Evolutionary conservation across 495 filamentous ascomycete species (phyloP), one percentile per base, ranked within the genome.

Genomic region (Clohesyomyces aquaticus): DNA sequence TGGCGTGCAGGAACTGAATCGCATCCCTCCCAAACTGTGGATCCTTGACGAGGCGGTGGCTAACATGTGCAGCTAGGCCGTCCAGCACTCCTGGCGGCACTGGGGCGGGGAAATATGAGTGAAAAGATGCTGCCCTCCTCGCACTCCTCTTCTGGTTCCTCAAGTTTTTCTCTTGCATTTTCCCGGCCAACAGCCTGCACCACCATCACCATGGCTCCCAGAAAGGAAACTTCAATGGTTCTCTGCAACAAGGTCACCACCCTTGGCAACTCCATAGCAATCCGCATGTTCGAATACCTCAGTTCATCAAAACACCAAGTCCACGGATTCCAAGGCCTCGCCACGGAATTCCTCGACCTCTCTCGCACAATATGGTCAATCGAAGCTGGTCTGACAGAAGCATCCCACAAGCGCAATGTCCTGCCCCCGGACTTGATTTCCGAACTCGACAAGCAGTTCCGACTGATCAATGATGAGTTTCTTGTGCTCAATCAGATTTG

Each of bases 261-360:
- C 16, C 72, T 75, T 8, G 80, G 80, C 48, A 81, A 84, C 65
- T 76, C 75, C 55, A 80, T 82, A 61, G 77, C 82, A 1, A 77
- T 84, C 19, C 82, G 78, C 61, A 81, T 83, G 76, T 77, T 84
- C 42, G 81, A 84, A 61, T 83, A 82, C 61, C 75, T 84, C 21
- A 81, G 76, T 45, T 77, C 79, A 4, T 74, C 74, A 29, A 76
- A 80, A 46, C 68, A 75, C 21, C 74, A 75, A 27, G 75, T 77
- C 0, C 63, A 75, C 52, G 77, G 78, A 22, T 81, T 83, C 67
- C 74, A 78, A 47, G 71, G 77, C n/a, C 71, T 84, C 4, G 79
- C 81, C 0, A 74, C 76, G 29, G 77, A 79, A 43, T 84, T 83
- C 58, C 73, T 84, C 18, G 79, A 83, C 48, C 79, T 79, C 35